Conservation (phyloP, 352 stramenopile genomes). For the Blastocystis sp. region DNA sequence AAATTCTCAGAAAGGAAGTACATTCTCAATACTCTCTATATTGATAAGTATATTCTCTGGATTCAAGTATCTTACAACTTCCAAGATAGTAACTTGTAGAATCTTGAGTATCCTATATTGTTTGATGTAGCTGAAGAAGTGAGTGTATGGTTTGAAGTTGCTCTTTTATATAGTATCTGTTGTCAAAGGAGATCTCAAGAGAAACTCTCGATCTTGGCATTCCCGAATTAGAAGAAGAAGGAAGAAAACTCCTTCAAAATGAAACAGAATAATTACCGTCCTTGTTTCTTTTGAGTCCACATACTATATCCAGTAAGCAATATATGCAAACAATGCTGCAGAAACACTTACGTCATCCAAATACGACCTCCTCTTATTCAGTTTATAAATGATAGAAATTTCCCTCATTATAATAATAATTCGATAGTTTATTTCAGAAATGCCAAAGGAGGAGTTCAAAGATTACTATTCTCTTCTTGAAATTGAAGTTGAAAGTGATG, state of each 20-base stretch:
- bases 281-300: background rate
- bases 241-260: slow-evolving; percentile 18
- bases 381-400: background rate
- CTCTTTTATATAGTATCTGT: slow-evolving; percentile 20
- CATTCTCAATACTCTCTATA: slow-evolving; percentile 86
- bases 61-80: background rate
- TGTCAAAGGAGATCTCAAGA: background rate
- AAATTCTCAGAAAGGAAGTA: slow-evolving; percentile 90
- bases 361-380: background rate
- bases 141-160: background rate
- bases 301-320: too few species aligned
- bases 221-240: slow-evolving; percentile 18
- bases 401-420: background rate
- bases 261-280: background rate
- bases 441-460: background rate
- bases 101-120: slow-evolving; percentile 22
- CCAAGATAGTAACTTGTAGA: background rate
- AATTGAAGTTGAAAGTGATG: slow-evolving; percentile 55
- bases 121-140: slow-evolving; percentile 43
- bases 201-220: slow-evolving; percentile 38
- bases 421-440: background rate
- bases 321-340: too few species aligned
- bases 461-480: slow-evolving; percentile 54
- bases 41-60: slow-evolving; percentile 78
- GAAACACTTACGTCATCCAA: background rate